These are phyloP conservation scores for Eutrema japonicum DNA, from an alignment of 345 rosid species.

Conservation along the genomic window DNA sequence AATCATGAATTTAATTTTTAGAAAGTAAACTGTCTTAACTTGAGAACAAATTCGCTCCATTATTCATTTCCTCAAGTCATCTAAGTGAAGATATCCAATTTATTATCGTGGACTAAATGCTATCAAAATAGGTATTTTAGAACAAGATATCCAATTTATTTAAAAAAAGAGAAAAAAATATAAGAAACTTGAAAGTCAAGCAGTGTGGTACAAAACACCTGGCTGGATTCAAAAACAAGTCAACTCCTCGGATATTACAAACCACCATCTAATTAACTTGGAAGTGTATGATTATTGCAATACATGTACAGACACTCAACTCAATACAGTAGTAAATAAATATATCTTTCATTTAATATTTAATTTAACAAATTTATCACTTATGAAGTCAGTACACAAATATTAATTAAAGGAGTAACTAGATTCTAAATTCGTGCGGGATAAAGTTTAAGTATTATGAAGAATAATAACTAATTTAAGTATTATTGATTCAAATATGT, in stretches of 20 bases:
- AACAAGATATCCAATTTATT: not conserved
- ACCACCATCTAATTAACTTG: constrained; percentile 15
- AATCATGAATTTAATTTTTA: constrained; percentile 5
- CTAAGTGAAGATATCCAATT: not conserved
- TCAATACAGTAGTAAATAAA: not conserved
- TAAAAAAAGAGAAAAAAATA: not conserved
- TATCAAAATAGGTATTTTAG: not conserved
- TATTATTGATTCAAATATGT: too few species aligned
- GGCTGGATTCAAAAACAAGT: constrained; percentile 40
- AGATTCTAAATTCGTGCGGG: too few species aligned
- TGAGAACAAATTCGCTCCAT: not conserved
- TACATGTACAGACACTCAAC: constrained; percentile 4
- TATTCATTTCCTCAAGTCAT: not conserved
- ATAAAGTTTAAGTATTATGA: too few species aligned
- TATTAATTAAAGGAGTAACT: too few species aligned
- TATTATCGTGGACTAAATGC: not conserved
- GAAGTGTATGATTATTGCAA: constrained; percentile 3
- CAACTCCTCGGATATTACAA: constrained; percentile 48
- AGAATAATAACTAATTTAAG: too few species aligned
- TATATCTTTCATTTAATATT: not conserved
- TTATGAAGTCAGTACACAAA: not conserved
- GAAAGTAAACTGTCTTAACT: not conserved
- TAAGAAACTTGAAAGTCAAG: constrained; percentile 30
- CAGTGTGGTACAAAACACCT: constrained; percentile 38
- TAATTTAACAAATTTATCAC: not conserved